Evolutionary conservation across 176 grass and related monocot species (phyloP), one percentile per base, ranked within the genome.

Genomic region (Chloris gayana): DNA sequence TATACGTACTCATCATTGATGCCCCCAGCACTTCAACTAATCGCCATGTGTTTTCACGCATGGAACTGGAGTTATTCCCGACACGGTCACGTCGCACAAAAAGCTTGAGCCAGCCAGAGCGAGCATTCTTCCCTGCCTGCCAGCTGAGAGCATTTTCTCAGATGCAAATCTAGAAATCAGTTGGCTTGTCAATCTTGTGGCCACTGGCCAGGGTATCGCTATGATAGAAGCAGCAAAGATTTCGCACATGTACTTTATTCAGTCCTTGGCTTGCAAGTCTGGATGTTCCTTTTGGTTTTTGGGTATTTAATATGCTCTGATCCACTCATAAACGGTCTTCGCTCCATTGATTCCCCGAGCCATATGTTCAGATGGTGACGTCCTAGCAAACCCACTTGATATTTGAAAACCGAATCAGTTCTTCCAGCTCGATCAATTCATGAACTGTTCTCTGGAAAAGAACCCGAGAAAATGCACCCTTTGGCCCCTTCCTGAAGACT

Each of bases 211-310:
- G 37, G 37, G 53, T 66, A 87, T 79, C 75, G 18, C 30, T 17
- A 72, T 79, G 83, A 79, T 33, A 24, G 77, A 2, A 63, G 75
- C 57, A 70, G 63, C 54, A 59, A 6, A 74, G 76, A 64, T 45
- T 35, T 80, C 74, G 49, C 25, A 26, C 21, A 17, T 4, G 25
- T 8, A 21, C 64, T 82, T 82, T 82, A 82, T 88, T 82, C 73
- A 21, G 69, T 75, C 72, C 77, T 77, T 67, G 66, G 11, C 53
- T 83, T 76, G 77, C 76, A 82, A 87, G 85, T 77, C 42, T 84
- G 57, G 65, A 67, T 59, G 58, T 84, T 31, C 67, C 64, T 45
- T 78, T 73, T 26, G 15, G 24, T 6, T 37, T 24, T 27, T n/a
- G 42, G 29, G 13, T 11, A 41, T 42, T 21, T 62, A n/a, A 29